phyloP scores from a whole-genome alignment of 495 filamentous ascomycete species.

The Halenospora varia region DNA sequence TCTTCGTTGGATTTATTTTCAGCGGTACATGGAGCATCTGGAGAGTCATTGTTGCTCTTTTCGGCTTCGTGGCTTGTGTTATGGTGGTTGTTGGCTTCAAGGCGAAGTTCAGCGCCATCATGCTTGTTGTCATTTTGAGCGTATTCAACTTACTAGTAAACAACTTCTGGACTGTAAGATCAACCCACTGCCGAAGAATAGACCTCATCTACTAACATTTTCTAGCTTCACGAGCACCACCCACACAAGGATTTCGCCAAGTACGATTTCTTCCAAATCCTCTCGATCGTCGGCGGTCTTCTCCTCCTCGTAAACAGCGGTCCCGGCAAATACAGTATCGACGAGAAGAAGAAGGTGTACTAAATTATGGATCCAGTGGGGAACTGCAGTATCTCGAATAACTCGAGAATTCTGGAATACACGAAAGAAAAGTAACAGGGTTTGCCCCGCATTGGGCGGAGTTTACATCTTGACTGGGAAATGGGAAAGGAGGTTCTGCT shows the following conservation, averaged over 20 bases:
- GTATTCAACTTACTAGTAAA: constrained; percentile 96
- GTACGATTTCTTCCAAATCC: constrained; percentile 99
- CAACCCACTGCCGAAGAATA: background rate
- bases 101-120: constrained; percentile 95
- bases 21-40: constrained; percentile 87
- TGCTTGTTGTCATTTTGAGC: constrained; percentile 90
- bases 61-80: constrained; percentile 87
- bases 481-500: constrained; percentile 2
- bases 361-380: constrained; percentile 29
- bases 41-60: constrained; percentile 72
- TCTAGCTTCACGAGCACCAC: constrained; percentile 92
- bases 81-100: constrained; percentile 99
- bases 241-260: constrained; percentile 99
- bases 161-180: constrained; percentile 99
- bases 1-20: constrained; percentile 95
- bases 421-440: constrained; percentile 14
- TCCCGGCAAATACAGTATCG: constrained; percentile 93
- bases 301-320: constrained; percentile 97
- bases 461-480: constrained; percentile 7
- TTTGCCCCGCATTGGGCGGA: constrained; percentile 20
- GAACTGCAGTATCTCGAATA: background rate
- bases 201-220: constrained; percentile 16
- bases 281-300: constrained; percentile 96
- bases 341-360: constrained; percentile 99
- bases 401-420: constrained; percentile 14